These are phyloP conservation scores for Tripidium arundinaceum DNA, from an alignment of 202 grass and related monocot genomes.

Conservation along the genomic window DNA sequence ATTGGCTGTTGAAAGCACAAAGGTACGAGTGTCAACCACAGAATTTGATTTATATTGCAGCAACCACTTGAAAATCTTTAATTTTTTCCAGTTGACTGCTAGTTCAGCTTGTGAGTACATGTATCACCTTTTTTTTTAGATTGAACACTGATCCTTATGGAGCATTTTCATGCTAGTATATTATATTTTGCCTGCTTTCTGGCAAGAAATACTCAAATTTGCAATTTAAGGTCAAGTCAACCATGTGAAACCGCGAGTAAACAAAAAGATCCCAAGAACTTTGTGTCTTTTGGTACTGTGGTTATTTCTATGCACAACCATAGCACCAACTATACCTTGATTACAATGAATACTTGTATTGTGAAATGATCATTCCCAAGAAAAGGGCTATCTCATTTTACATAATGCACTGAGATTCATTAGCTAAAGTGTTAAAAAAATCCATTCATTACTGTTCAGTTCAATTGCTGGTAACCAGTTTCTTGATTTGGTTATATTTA, in stretches of 20 bases:
- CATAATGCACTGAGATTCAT: neutral
- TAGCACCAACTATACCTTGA: neutral
- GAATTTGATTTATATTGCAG: slow-evolving; percentile 9
- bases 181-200: slow-evolving; percentile 4
- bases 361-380: neutral
- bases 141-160: neutral
- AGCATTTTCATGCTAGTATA: neutral
- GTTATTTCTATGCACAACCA: neutral
- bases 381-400: neutral
- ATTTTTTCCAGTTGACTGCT: slow-evolving; percentile 18
- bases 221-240: neutral
- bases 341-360: neutral
- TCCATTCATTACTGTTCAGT: slow-evolving; percentile 9
- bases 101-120: slow-evolving; percentile 16
- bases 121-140: neutral
- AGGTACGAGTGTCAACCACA: slow-evolving; percentile 47
- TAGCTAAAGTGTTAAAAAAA: neutral
- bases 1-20: slow-evolving; percentile 79
- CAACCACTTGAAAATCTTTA: neutral
- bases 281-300: neutral
- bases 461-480: slow-evolving; percentile 1
- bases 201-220: neutral
- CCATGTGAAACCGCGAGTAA: neutral
- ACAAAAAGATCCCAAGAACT: neutral
- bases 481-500: slow-evolving; percentile 23